Percentiles rank a stretch among this genome's conserved stretches.
Evolutionary conservation across 768 basidiomycete genomes (phyloP).

Genomic region (Mycena metata): DNA sequence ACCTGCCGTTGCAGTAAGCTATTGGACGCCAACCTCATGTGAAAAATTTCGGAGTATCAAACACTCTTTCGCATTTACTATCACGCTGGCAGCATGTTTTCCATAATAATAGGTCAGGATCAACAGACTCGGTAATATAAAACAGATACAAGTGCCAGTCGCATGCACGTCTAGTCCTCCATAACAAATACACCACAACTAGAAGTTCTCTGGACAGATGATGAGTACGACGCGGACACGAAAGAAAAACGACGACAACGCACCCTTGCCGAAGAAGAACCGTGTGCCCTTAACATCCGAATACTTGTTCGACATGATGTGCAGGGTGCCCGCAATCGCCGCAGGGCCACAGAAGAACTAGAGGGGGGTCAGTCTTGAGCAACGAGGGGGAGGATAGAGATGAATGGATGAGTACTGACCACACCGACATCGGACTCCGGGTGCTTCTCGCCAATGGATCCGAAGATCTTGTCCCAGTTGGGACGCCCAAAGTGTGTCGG

Average conservation of each 20-base stretch:
- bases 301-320: constrained; percentile 74
- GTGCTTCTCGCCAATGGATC: constrained; percentile 84
- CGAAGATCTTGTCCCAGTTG: constrained; percentile 85
- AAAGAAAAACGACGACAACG: constrained; percentile 32
- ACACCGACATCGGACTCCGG: constrained; percentile 93
- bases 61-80: not conserved
- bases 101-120: constrained; percentile 28
- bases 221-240: not conserved
- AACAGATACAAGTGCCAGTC: constrained; percentile 34
- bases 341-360: constrained; percentile 76
- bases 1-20: too few relatives aligned
- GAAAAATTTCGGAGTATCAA: too few relatives aligned
- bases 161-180: constrained; percentile 21
- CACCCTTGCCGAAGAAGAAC: constrained; percentile 79
- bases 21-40: too few relatives aligned
- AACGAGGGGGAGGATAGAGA: not conserved
- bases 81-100: constrained; percentile 15
- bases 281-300: constrained; percentile 67
- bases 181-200: constrained; percentile 3
- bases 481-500: constrained; percentile 96
- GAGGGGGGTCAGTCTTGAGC: not conserved
- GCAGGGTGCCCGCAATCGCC: constrained; percentile 66
- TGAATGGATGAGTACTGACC: constrained; percentile 54
- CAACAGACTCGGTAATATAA: constrained; percentile 31
- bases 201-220: constrained; percentile 37